Percentiles rank a stretch among this genome's conserved stretches.
Evolutionary conservation across 306 rosid genomes (phyloP).

Genomic region (Cucumis cinereus): DNA sequence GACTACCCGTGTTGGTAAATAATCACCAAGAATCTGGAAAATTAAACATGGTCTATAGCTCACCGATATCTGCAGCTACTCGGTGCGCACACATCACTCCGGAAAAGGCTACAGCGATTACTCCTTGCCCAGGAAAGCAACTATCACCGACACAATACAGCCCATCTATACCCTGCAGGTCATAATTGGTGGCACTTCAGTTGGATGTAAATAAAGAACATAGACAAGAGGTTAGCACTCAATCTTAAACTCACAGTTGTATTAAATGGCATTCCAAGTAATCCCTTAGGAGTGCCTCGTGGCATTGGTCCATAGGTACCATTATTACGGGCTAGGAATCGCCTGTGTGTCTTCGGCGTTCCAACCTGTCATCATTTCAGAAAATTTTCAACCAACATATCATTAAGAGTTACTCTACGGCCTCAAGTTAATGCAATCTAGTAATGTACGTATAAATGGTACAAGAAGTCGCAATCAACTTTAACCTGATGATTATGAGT

Average conservation of each 20-base stretch:
- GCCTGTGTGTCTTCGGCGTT: conserved; percentile 86
- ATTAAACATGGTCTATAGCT: conserved; percentile 11
- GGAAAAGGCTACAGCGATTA: conserved; percentile 87
- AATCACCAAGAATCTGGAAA: not conserved
- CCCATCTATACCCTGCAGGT: conserved; percentile 67
- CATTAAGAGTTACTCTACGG: not conserved
- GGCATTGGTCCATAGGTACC: conserved; percentile 99
- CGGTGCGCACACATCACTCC: conserved; percentile 98
- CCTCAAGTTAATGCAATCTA: not conserved
- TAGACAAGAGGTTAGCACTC: conserved; percentile 1
- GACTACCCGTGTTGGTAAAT: not conserved
- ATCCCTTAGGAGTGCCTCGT: conserved; percentile 62
- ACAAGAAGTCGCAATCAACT: not conserved
- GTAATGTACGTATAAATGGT: not conserved
- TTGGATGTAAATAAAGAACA: conserved; percentile 5
- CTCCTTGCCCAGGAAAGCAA: conserved; percentile 99
- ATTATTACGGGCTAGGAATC: conserved; percentile 70
- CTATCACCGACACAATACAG: conserved; percentile 98
- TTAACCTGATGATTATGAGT: not conserved
- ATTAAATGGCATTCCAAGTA: conserved; percentile 95
- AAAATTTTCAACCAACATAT: not conserved
- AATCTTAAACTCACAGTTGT: conserved; percentile 54
- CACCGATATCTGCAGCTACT: conserved; percentile 91
- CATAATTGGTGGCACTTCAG: conserved; percentile 8
- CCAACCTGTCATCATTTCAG: conserved; percentile 51